Evolutionary conservation across 441 rosid species (phyloP).

Genomic region (California macrophylla): DNA sequence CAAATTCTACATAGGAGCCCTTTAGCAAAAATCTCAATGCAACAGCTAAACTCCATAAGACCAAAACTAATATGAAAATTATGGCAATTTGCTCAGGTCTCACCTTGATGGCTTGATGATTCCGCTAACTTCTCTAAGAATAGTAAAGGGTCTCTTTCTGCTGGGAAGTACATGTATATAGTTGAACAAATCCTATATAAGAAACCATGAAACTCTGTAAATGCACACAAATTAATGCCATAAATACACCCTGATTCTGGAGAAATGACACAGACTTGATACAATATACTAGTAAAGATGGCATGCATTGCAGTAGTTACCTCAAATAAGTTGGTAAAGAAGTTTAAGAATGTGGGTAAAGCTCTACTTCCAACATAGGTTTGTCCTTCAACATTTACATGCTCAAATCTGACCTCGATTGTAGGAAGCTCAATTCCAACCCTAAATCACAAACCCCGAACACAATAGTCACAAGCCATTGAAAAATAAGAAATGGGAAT

Average conservation of each 20-base stretch:
- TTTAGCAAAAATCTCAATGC: neutral
- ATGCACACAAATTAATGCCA: too few species aligned
- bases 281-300: neutral
- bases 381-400: constrained; percentile 31
- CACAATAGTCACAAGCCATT: neutral
- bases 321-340: constrained; percentile 25
- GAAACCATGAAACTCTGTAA: neutral
- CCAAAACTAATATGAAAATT: neutral
- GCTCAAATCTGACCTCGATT: constrained; percentile 43
- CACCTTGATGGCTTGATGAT: constrained; percentile 57
- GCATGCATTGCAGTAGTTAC: constrained; percentile 20
- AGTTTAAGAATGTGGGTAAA: constrained; percentile 34
- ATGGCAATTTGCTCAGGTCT: neutral
- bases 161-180: constrained; percentile 38
- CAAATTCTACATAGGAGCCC: neutral
- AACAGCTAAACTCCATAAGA: neutral
- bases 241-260: too few species aligned
- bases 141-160: constrained; percentile 38
- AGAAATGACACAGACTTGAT: too few species aligned
- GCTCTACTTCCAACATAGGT: constrained; percentile 29
- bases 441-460: constrained; percentile 14
- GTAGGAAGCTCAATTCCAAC: constrained; percentile 38
- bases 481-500: neutral
- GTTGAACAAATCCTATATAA: neutral
- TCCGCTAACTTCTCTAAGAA: constrained; percentile 58